These are phyloP conservation scores for Stephania cephalantha DNA, from an alignment of 164 flowering plant species.

Conservation along the genomic window DNA sequence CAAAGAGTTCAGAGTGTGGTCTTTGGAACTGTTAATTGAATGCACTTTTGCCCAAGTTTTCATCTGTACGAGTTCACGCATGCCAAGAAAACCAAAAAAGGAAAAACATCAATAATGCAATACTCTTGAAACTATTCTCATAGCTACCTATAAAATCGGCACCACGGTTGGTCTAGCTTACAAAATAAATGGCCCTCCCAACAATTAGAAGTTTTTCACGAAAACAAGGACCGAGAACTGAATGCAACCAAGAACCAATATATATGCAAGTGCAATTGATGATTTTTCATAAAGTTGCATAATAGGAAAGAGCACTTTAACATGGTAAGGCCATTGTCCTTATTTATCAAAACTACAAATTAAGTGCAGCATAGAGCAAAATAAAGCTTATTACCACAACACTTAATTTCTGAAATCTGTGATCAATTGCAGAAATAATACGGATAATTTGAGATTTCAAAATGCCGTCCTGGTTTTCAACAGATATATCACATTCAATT, in stretches of 20 bases:
- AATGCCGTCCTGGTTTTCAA: slow-evolving; percentile 65
- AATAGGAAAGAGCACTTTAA: not conserved
- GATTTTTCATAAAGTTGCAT: not conserved
- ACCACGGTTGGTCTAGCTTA: not conserved
- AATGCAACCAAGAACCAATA: not conserved
- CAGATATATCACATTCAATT: slow-evolving; percentile 69
- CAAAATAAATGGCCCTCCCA: not conserved
- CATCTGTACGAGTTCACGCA: slow-evolving; percentile 34
- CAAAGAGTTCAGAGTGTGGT: slow-evolving; percentile 54
- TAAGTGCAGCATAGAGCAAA: not conserved
- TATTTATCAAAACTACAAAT: too few relatives aligned
- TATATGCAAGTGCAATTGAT: not conserved
- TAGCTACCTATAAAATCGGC: not conserved
- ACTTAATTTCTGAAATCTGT: slow-evolving; percentile 57
- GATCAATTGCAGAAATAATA: slow-evolving; percentile 53
- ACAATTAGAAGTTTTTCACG: not conserved
- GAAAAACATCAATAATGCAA: not conserved
- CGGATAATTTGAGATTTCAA: slow-evolving; percentile 46
- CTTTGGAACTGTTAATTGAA: slow-evolving; percentile 61
- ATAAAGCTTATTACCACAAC: slow-evolving; percentile 35
- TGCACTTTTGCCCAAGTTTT: slow-evolving; percentile 67
- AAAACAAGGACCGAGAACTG: not conserved
- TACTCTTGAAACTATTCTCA: not conserved
- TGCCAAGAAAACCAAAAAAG: not conserved
- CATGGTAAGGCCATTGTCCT: too few relatives aligned